Percentiles rank a stretch among this genome's conserved stretches.
These are phyloP conservation scores for Coemansia sp. DNA, from an alignment of 192 early-diverging fungal species.

Conservation along the genomic window DNA sequence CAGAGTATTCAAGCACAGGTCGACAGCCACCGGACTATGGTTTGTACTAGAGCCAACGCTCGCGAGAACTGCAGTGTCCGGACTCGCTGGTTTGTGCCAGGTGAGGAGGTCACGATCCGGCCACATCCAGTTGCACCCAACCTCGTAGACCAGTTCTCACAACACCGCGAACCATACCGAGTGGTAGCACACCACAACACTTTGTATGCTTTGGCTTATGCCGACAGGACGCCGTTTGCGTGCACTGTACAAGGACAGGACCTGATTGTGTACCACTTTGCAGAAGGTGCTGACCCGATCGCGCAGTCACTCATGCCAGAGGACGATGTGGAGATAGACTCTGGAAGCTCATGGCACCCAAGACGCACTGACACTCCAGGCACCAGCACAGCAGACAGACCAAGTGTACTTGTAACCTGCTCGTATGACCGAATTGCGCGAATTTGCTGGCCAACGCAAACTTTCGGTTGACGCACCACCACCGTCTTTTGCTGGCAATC, in stretches of 20 bases:
- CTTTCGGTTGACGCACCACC: background rate
- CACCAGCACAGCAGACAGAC: background rate
- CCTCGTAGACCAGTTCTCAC: slow-evolving; percentile 1
- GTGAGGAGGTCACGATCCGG: slow-evolving; percentile 11
- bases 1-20: too few species aligned
- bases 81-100: slow-evolving; percentile 1
- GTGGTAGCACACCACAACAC: slow-evolving; percentile 6
- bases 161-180: slow-evolving; percentile 8
- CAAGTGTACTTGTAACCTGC: background rate
- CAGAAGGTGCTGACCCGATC: background rate
- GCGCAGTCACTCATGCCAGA: too few species aligned
- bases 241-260: background rate
- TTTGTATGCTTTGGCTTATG: background rate
- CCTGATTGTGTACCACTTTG: slow-evolving; percentile 2
- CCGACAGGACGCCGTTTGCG: background rate
- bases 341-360: too few species aligned
- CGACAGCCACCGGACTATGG: background rate
- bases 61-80: background rate
- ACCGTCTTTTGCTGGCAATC: background rate
- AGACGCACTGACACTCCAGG: too few species aligned
- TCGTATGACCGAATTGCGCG: background rate
- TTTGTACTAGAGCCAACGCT: slow-evolving; percentile 1
- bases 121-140: slow-evolving; percentile 5
- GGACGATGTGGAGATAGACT: too few species aligned
- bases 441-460: background rate